Evolutionary conservation across 2,329 filamentous ascomycete species (phyloP).

Genomic region (Pezicula carpinea): DNA sequence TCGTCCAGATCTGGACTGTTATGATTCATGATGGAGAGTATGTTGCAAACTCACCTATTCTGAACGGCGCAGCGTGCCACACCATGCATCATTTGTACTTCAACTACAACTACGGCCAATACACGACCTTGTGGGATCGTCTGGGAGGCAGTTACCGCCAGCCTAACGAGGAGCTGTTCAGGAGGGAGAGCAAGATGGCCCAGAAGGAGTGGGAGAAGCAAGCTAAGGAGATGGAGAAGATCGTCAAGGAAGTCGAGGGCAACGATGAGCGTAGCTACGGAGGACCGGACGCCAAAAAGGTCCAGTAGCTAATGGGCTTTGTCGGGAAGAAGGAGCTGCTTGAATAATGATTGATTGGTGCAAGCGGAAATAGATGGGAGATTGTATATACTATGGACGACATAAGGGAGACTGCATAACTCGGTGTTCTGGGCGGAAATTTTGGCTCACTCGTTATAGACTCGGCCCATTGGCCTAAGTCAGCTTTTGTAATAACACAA

Average conservation of each 20-base stretch:
- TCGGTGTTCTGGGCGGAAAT: too few species aligned
- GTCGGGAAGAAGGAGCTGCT: neutral
- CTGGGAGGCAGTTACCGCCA: slow-evolving; percentile 81
- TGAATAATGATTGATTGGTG: neutral
- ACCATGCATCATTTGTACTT: slow-evolving; percentile 85
- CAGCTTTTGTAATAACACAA: too few species aligned
- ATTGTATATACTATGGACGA: neutral
- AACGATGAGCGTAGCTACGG: slow-evolving; percentile 27
- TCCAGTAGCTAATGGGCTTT: neutral
- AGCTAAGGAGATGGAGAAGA: slow-evolving; percentile 65
- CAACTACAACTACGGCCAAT: slow-evolving; percentile 93
- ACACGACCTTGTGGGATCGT: slow-evolving; percentile 88
- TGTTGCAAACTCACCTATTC: slow-evolving; percentile 79
- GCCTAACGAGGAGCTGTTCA: slow-evolving; percentile 82
- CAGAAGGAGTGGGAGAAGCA: slow-evolving; percentile 76
- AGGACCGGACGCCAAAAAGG: slow-evolving; percentile 2
- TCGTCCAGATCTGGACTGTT: slow-evolving; percentile 96
- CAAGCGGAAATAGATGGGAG: neutral
- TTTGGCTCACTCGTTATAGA: too few species aligned
- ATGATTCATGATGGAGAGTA: slow-evolving; percentile 97
- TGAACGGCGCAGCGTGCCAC: slow-evolving; percentile 94
- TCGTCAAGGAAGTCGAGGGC: slow-evolving; percentile 48
- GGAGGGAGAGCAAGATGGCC: slow-evolving; percentile 80
- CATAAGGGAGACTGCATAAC: neutral
- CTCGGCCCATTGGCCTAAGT: too few species aligned